Evolutionary conservation across 805 yeast genomes (phyloP), one percentile per base, ranked within the genome.

Genomic region (Candida golubevii): DNA sequence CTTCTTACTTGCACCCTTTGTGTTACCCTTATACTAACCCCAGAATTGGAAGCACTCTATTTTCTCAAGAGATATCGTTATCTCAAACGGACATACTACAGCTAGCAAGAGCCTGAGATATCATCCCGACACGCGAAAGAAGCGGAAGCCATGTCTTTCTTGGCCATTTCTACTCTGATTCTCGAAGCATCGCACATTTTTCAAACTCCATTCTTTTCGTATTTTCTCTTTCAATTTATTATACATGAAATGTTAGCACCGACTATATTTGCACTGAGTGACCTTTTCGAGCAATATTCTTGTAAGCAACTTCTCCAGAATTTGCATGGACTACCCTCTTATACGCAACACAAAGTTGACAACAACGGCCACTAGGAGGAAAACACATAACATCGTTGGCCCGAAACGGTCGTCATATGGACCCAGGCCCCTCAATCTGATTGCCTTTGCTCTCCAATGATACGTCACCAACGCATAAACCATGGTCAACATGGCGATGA

Each of bases 371-470:
- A 89, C 80, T 52, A 93, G 74, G 59, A 93, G 75, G 72, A 93
- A 93, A 73, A 91, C 77, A 71, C 99, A 93, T 58, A 93, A 78
- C 86, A 91, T 83, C 12, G 99, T 95, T 38, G 99, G 99, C 36
- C 99, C 99, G 55, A 93, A 84, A 63, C 99, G 81, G 68, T 93
- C 99, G 62, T 93, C 99, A 63, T 93, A 93, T n/a, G 99, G 99
- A 38, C 99, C 99, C 11, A 96, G 82, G 35, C 99, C 99, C 68
- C 98, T 83, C 69, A 91, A 79, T 67, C 99, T 83, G 56, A 93
- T 93, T 47, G 99, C 99, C 62, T 90, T 88, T 1, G 99, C 99
- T 74, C 99, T 87, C 99, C 99, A 95, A 68, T 93, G 99, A 66
- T 93, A 93, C 10, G 98, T 93, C 38, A 88, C 78, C 50, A 93